Evolutionary conservation across 73 alveolate genomes (phyloP).

Genomic region (Paramecium sexaurelia): DNA sequence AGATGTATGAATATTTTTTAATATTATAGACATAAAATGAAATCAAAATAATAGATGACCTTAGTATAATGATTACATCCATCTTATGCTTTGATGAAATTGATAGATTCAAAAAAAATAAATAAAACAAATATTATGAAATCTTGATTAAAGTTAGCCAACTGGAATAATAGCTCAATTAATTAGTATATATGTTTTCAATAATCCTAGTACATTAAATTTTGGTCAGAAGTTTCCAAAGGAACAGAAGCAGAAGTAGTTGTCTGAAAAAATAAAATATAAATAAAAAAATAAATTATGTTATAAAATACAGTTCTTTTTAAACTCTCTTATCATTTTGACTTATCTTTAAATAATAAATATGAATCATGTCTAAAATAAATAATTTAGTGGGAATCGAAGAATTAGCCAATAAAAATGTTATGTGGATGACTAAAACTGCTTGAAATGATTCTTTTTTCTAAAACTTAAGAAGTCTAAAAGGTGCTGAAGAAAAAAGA

Average conservation of each 20-base stretch:
- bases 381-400: too few species aligned
- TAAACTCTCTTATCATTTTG: too few species aligned
- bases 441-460: too few species aligned
- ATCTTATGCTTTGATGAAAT: conserved; percentile 57
- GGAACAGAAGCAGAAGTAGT: conserved; percentile 54
- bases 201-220: conserved; percentile 34
- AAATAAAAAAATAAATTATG: neutral
- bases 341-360: too few species aligned
- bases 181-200: neutral
- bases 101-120: conserved; percentile 61
- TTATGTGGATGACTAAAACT: too few species aligned
- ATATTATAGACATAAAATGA: conserved; percentile 53
- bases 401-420: too few species aligned
- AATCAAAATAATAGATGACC: neutral
- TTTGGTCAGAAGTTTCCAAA: conserved; percentile 36
- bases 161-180: conserved; percentile 15
- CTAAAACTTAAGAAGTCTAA: too few species aligned
- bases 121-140: conserved; percentile 65
- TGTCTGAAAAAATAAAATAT: neutral
- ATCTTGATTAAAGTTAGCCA: conserved; percentile 50
- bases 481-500: too few species aligned
- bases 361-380: too few species aligned
- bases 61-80: conserved; percentile 46
- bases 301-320: neutral
- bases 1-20: neutral